Evolutionary conservation across 208 protist genomes (phyloP).

Genomic region (Leishmania martiniquensis): DNA sequence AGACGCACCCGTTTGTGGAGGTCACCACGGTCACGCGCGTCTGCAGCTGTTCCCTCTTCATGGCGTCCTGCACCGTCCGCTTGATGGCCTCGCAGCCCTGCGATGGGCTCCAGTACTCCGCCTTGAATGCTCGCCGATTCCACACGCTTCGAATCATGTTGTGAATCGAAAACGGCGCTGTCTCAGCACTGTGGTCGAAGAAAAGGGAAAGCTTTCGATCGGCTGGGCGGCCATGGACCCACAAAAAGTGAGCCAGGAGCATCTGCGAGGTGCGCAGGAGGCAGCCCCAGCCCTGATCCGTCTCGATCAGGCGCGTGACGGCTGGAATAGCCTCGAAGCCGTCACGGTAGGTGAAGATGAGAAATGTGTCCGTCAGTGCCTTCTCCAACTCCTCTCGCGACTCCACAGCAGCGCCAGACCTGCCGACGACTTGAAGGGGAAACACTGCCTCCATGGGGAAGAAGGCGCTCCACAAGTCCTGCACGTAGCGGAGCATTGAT

Average conservation of each 20-base stretch:
- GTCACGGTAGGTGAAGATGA: constrained; percentile 78
- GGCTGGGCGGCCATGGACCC: constrained; percentile 29
- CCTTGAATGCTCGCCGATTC: constrained; percentile 39
- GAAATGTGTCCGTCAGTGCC: constrained; percentile 41
- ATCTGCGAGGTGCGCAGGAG: constrained; percentile 81
- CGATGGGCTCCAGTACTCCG: constrained; percentile 78
- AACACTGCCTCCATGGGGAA: constrained; percentile 36
- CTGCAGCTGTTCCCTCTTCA: constrained; percentile 29
- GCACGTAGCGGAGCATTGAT: constrained; percentile 36
- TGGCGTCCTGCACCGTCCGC: constrained; percentile 48
- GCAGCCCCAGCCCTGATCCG: constrained; percentile 86
- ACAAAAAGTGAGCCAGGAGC: constrained; percentile 76
- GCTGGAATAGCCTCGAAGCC: constrained; percentile 52
- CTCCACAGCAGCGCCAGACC: constrained; percentile 18
- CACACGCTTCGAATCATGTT: constrained; percentile 56
- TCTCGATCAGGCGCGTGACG: constrained; percentile 31
- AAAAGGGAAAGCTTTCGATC: constrained; percentile 54
- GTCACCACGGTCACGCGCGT: constrained; percentile 47
- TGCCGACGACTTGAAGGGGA: constrained; percentile 44
- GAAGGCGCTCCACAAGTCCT: constrained; percentile 41
- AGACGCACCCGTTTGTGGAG: constrained; percentile 49
- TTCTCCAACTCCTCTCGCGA: constrained; percentile 45
- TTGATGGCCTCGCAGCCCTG: constrained; percentile 77
- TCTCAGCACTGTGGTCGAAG: constrained; percentile 39
- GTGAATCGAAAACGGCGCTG: constrained; percentile 69